Percentiles rank a stretch among this genome's conserved stretches.
These are phyloP conservation scores for Podochytrium sp. DNA, from an alignment of 192 early-diverging fungal species.

Conservation along the genomic window DNA sequence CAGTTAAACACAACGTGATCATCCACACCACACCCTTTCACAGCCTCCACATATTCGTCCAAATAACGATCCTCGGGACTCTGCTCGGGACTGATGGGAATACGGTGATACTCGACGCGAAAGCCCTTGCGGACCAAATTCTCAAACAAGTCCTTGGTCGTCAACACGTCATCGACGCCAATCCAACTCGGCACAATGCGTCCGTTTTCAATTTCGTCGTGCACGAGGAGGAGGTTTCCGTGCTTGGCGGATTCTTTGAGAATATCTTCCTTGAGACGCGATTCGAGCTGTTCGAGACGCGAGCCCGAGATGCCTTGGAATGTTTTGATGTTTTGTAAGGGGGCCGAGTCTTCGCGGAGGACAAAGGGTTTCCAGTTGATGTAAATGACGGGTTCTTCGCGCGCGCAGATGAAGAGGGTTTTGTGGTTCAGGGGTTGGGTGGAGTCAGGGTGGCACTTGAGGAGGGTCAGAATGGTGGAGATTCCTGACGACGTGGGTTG, in stretches of 20 bases:
- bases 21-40: conserved; percentile 38
- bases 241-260: conserved; percentile 46
- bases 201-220: conserved; percentile 59
- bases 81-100: conserved; percentile 64
- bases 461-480: conserved; percentile 55
- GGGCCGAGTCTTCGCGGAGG: conserved; percentile 57
- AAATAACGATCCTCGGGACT: conserved; percentile 64
- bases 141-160: conserved; percentile 62
- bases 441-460: conserved; percentile 50
- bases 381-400: conserved; percentile 60
- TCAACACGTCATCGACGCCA: conserved; percentile 57
- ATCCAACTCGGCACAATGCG: conserved; percentile 62
- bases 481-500: conserved; percentile 66
- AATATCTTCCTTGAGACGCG: conserved; percentile 63
- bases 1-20: conserved; percentile 67
- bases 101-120: conserved; percentile 58
- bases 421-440: not conserved
- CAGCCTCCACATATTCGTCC: conserved; percentile 61
- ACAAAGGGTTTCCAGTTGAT: conserved; percentile 66
- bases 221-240: conserved; percentile 61
- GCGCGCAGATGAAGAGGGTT: conserved; percentile 42
- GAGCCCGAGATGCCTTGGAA: conserved; percentile 56
- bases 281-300: conserved; percentile 65
- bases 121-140: conserved; percentile 45
- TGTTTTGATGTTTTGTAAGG: conserved; percentile 57